Percentiles rank a stretch among this genome's conserved stretches.
Conservation (phyloP, 2,329 filamentous ascomycete genomes). For the Fusarium sp. region DNA sequence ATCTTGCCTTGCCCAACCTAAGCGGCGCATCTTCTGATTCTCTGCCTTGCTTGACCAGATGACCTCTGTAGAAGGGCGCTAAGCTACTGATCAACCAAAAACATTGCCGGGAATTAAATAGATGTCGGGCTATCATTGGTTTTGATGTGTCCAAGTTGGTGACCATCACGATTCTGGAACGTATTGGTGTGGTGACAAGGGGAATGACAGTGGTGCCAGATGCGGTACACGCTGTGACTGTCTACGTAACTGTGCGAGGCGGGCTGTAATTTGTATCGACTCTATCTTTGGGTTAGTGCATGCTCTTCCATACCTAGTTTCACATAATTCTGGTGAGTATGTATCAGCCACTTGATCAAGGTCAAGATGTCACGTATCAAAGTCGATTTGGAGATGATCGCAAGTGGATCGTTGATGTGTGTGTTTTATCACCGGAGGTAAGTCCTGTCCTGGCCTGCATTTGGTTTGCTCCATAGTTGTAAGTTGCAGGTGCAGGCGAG, state of each 20-base stretch:
- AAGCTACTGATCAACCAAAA: constrained; percentile 31
- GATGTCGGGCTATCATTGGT: constrained; percentile 30
- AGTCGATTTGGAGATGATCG: not conserved
- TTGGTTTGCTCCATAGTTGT: constrained; percentile 13
- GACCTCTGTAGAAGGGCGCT: constrained; percentile 35
- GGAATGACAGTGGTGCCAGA: constrained; percentile 25
- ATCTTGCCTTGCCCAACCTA: constrained; percentile 17
- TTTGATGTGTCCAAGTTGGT: constrained; percentile 16
- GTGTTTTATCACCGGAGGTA: constrained; percentile 8
- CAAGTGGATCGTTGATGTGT: constrained; percentile 4
- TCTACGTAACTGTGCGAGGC: constrained; percentile 24
- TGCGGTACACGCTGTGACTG: constrained; percentile 22
- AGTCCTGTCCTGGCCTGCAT: constrained; percentile 29
- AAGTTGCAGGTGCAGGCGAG: not conserved
- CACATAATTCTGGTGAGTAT: not conserved
- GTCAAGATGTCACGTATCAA: not conserved
- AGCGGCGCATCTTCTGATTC: constrained; percentile 15
- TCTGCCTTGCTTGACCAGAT: constrained; percentile 35
- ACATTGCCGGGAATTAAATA: constrained; percentile 38
- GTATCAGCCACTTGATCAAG: not conserved
- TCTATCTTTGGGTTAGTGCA: not conserved
- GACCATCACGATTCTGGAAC: constrained; percentile 29
- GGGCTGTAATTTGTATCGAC: not conserved
- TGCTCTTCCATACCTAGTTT: not conserved
- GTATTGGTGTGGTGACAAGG: constrained; percentile 31